Evolutionary conservation across 345 rosid species (phyloP).

Genomic region (Turritis glabra): DNA sequence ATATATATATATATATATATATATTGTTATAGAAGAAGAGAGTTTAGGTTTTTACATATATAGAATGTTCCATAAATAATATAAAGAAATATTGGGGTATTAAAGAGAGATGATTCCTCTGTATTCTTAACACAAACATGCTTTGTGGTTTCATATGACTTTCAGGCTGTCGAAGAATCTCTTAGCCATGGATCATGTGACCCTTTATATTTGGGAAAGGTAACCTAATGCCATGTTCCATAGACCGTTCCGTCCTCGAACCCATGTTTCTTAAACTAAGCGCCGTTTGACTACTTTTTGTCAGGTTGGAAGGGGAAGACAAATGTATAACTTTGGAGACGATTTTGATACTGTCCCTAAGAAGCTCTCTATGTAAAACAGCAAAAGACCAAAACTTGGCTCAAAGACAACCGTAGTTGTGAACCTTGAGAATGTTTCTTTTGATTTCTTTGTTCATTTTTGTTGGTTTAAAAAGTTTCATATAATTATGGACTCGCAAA

Average conservation of each 20-base stretch:
- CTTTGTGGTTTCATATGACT: constrained; percentile 5
- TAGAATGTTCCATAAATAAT: no score
- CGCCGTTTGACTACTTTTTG: constrained; percentile 2
- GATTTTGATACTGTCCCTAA: constrained; percentile 89
- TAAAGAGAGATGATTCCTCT: no score
- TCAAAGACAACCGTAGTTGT: constrained; percentile 15
- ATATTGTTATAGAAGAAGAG: no score
- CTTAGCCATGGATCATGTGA: constrained; percentile 77
- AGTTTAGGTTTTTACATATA: no score
- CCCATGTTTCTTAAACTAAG: constrained; percentile 19
- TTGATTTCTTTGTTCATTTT: constrained; percentile 1
- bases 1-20: no score
- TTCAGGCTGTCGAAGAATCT: constrained; percentile 85
- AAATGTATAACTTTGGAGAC: constrained; percentile 82
- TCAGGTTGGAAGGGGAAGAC: constrained; percentile 90
- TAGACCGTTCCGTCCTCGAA: constrained; percentile 1
- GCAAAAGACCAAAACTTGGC: neutral
- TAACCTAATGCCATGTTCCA: constrained; percentile 34
- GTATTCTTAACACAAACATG: no score
- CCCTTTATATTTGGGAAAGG: constrained; percentile 80
- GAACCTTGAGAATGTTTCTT: constrained; percentile 10
- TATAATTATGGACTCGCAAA: neutral
- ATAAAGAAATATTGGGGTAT: no score
- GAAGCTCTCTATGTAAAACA: constrained; percentile 69
- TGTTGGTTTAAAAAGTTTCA: constrained; percentile 22